A percentile compares a stretch with the other conserved stretches of the same genome.
phyloP scores from a whole-genome alignment of 805 yeast genomes.

The Teunomyces barrocoloradensis region DNA sequence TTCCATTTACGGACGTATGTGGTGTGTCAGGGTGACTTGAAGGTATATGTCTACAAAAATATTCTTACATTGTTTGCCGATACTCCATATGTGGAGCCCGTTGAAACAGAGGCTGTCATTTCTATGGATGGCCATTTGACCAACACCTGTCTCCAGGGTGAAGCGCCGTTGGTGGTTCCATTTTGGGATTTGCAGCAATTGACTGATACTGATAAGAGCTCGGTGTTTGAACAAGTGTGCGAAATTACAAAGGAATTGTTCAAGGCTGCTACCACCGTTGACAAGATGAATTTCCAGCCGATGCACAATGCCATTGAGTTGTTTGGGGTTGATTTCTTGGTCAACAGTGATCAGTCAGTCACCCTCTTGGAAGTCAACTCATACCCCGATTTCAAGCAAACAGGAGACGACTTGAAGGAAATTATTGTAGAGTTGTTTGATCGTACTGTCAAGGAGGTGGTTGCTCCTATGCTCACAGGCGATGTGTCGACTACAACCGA shows the following conservation, averaged over 20 bases:
- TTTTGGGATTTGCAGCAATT: slow-evolving; percentile 54
- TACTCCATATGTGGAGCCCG: slow-evolving; percentile 36
- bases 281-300: slow-evolving; percentile 82
- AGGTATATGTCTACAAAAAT: slow-evolving; percentile 75
- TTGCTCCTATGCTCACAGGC: slow-evolving; percentile 45
- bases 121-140: slow-evolving; percentile 79
- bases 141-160: slow-evolving; percentile 83
- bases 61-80: slow-evolving; percentile 83
- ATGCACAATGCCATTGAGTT: slow-evolving; percentile 78
- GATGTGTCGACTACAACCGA: not conserved
- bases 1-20: slow-evolving; percentile 90
- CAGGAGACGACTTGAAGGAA: slow-evolving; percentile 71
- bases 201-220: slow-evolving; percentile 27
- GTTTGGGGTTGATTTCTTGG: slow-evolving; percentile 85
- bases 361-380: slow-evolving; percentile 82
- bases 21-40: slow-evolving; percentile 66
- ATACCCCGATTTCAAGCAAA: slow-evolving; percentile 95
- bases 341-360: slow-evolving; percentile 54
- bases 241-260: slow-evolving; percentile 67
- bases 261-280: slow-evolving; percentile 76
- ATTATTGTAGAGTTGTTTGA: slow-evolving; percentile 68
- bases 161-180: slow-evolving; percentile 55
- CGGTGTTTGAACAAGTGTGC: slow-evolving; percentile 55
- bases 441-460: slow-evolving; percentile 46
- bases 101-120: slow-evolving; percentile 26